Evolutionary conservation across 495 filamentous ascomycete species (phyloP).

Genomic region (Penicillium daleae): DNA sequence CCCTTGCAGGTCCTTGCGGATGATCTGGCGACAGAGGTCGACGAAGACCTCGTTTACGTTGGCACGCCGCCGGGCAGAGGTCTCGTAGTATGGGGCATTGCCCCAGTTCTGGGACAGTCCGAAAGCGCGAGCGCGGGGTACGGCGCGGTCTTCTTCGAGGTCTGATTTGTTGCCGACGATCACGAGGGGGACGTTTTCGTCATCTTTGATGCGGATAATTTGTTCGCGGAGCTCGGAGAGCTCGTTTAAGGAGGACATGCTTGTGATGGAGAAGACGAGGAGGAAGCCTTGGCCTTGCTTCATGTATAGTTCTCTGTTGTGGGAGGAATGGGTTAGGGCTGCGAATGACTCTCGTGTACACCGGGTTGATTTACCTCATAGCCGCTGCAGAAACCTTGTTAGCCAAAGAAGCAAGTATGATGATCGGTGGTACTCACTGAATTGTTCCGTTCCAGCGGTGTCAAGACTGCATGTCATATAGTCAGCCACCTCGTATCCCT

Average conservation of each 20-base stretch:
- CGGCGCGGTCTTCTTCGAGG: conserved; percentile 86
- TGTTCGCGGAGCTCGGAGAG: conserved; percentile 89
- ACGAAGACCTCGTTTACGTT: conserved; percentile 97
- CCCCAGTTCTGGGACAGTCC: conserved; percentile 87
- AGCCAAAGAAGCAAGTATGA: conserved; percentile 24
- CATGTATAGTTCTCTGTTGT: conserved; percentile 87
- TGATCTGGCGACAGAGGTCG: conserved; percentile 91
- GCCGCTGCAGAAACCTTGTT: conserved; percentile 54
- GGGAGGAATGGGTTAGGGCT: conserved; percentile 21
- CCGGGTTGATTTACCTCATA: conserved; percentile 62
- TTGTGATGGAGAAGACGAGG: conserved; percentile 96
- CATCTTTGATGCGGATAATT: conserved; percentile 96
- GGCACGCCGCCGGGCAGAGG: conserved; percentile 77
- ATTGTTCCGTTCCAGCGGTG: conserved; percentile 97
- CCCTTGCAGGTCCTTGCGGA: conserved; percentile 66
- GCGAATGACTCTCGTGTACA: conserved; percentile 6
- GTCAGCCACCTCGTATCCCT: conserved; percentile 2
- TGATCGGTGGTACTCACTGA: conserved; percentile 66
- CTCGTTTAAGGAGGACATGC: conserved; percentile 80
- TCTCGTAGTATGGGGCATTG: conserved; percentile 92
- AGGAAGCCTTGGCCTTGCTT: conserved; percentile 96
- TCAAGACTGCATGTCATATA: conserved; percentile 65
- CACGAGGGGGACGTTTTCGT: conserved; percentile 87
- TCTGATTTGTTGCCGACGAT: conserved; percentile 98
- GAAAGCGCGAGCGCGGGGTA: conserved; percentile 83